A percentile compares a stretch with the other conserved stretches of the same genome.
phyloP scores from a whole-genome alignment of 2,329 filamentous ascomycete species.

The Claviceps digitariae region DNA sequence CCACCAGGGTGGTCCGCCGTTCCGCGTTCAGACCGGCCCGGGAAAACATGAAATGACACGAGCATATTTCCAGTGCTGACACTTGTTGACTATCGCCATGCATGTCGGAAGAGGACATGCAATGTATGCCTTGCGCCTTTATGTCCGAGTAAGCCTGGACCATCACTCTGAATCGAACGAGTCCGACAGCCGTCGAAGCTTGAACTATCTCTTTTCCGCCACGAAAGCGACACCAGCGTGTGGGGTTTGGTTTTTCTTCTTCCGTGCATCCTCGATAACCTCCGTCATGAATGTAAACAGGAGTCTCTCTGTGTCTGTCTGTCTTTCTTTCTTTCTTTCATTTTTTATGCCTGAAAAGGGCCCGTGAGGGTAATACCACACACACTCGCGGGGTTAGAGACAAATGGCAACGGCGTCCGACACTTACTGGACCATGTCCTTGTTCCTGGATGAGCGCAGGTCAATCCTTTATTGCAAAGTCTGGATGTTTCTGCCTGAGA shows the following conservation, averaged over 20 bases:
- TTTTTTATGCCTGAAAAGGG: not conserved
- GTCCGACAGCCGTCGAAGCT: not conserved
- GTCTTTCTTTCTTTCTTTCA: too few relatives aligned
- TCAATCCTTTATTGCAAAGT: not conserved
- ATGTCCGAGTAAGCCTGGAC: not conserved
- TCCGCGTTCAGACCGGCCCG: conserved; percentile 3
- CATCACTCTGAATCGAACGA: not conserved
- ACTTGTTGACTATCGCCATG: not conserved
- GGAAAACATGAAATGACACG: not conserved
- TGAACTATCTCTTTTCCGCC: not conserved
- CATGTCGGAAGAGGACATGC: not conserved
- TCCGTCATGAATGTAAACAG: not conserved
- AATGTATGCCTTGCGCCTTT: not conserved
- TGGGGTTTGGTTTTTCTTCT: not conserved
- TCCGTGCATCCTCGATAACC: not conserved
- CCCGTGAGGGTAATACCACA: not conserved
- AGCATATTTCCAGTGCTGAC: not conserved
- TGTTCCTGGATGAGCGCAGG: not conserved
- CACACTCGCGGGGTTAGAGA: not conserved
- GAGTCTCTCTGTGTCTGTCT: too few relatives aligned
- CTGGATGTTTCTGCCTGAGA: not conserved
- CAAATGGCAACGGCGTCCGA: not conserved
- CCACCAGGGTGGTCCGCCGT: conserved; percentile 2
- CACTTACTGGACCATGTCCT: not conserved
- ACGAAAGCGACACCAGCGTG: not conserved